Conservation (phyloP, 805 yeast genomes). For the Myxozyma mucilagina region DNA sequence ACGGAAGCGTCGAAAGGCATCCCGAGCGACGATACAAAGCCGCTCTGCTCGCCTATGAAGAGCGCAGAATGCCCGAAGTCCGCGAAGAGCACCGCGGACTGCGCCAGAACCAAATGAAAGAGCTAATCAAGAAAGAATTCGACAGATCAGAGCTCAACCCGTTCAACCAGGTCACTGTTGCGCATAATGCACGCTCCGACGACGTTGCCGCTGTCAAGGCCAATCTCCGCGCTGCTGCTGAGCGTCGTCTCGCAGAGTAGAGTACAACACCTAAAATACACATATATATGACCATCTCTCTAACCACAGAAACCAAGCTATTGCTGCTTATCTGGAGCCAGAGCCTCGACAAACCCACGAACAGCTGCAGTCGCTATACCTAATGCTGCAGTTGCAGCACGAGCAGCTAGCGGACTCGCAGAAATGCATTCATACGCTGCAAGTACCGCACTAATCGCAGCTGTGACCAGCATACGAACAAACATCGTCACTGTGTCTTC, state of each 20-base stretch:
- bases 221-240: slow-evolving; percentile 53
- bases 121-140: slow-evolving; percentile 74
- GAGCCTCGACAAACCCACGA: slow-evolving; percentile 21
- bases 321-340: neutral
- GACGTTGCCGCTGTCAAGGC: slow-evolving; percentile 52
- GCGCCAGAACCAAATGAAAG: slow-evolving; percentile 74
- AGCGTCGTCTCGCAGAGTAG: slow-evolving; percentile 39
- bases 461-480: slow-evolving; percentile 8
- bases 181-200: slow-evolving; percentile 59
- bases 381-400: neutral
- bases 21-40: slow-evolving; percentile 89
- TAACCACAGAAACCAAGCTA: neutral
- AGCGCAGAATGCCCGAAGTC: slow-evolving; percentile 66
- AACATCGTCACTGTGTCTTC: slow-evolving; percentile 12
- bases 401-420: slow-evolving; percentile 10
- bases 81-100: slow-evolving; percentile 78
- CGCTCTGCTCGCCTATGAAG: slow-evolving; percentile 71
- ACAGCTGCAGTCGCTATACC: slow-evolving; percentile 16
- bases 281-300: neutral
- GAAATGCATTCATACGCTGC: slow-evolving; percentile 13
- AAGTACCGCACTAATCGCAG: neutral
- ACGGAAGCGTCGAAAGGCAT: slow-evolving; percentile 67
- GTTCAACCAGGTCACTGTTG: slow-evolving; percentile 71
- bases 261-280: neutral
- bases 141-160: slow-evolving; percentile 80